Conservation (phyloP, 495 filamentous ascomycete genomes). For the Podospora appendiculata region DNA sequence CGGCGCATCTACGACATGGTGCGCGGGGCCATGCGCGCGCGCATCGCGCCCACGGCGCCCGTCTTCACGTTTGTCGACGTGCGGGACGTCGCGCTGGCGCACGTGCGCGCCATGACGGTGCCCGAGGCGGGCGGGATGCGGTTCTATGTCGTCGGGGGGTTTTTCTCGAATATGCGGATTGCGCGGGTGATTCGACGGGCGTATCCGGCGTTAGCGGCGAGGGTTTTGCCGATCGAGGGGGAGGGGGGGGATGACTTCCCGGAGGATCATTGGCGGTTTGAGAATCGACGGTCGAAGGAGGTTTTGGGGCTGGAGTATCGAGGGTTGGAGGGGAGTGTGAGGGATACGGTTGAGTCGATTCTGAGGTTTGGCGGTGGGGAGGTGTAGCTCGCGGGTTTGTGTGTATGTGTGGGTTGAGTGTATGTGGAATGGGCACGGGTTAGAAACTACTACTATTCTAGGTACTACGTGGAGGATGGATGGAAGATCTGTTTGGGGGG, state of each 20-base stretch:
- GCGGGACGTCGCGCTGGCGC: conserved; percentile 38
- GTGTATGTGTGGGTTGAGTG: background rate
- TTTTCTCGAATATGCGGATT: conserved; percentile 35
- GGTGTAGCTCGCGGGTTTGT: too few relatives aligned
- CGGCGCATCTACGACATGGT: conserved; percentile 33
- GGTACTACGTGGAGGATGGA: too few relatives aligned
- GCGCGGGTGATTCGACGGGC: conserved; percentile 19
- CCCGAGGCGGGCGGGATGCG: conserved; percentile 33
- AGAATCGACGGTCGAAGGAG: conserved; percentile 23
- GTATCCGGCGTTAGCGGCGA: conserved; percentile 19
- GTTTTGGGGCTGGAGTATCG: conserved; percentile 33
- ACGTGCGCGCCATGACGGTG: conserved; percentile 29
- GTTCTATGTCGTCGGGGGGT: conserved; percentile 35
- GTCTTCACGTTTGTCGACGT: conserved; percentile 44
- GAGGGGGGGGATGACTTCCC: conserved; percentile 28
- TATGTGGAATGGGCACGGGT: too few relatives aligned
- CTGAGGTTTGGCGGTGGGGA: conserved; percentile 4
- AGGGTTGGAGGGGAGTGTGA: conserved; percentile 26
- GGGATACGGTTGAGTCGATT: conserved; percentile 29
- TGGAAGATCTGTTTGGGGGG: too few relatives aligned
- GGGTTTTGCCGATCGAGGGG: conserved; percentile 17
- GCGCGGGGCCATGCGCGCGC: conserved; percentile 19
- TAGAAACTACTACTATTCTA: too few relatives aligned
- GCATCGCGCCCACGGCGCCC: conserved; percentile 26
- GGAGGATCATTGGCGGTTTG: conserved; percentile 27